Percentiles rank a stretch among this genome's conserved stretches.
Evolutionary conservation across 2,329 filamentous ascomycete genomes (phyloP).

Genomic region (Amauroascus verrucosus): DNA sequence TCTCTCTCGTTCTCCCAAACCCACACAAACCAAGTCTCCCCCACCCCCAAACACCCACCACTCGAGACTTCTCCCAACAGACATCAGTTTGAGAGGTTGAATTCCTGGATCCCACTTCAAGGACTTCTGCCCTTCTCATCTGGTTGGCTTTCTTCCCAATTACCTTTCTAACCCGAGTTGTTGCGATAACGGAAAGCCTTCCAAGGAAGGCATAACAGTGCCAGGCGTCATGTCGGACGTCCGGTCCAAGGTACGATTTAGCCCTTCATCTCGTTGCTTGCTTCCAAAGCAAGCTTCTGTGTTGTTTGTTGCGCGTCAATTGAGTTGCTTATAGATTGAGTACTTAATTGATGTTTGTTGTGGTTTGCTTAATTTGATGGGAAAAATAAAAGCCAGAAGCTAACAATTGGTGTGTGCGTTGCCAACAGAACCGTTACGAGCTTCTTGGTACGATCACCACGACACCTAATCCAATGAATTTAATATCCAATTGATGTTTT

Average conservation of each 20-base stretch:
- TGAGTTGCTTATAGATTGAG: not conserved
- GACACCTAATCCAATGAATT: constrained; percentile 16
- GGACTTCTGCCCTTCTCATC: constrained; percentile 30
- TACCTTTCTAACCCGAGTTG: constrained; percentile 30
- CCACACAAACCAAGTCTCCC: constrained; percentile 14
- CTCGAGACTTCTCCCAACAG: not conserved
- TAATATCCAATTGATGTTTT: constrained; percentile 19
- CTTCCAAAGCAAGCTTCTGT: not conserved
- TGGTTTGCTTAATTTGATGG: not conserved
- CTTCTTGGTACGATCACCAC: constrained; percentile 67
- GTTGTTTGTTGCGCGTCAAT: constrained; percentile 14
- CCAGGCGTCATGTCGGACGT: constrained; percentile 44
- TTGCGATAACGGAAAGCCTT: constrained; percentile 41
- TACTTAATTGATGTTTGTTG: constrained; percentile 2
- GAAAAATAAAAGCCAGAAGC: constrained; percentile 16
- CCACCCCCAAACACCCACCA: constrained; percentile 13
- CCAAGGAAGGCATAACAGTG: constrained; percentile 41
- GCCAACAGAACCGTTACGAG: constrained; percentile 81
- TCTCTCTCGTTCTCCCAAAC: constrained; percentile 18
- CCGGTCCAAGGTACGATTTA: constrained; percentile 41
- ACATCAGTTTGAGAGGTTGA: constrained; percentile 21
- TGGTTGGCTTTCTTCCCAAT: constrained; percentile 19
- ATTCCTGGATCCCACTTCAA: constrained; percentile 19
- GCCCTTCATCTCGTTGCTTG: not conserved
- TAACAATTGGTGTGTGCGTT: constrained; percentile 17